Evolutionary conservation across 2,329 filamentous ascomycete species (phyloP).

Genomic region (Pezizomycotina sp.): DNA sequence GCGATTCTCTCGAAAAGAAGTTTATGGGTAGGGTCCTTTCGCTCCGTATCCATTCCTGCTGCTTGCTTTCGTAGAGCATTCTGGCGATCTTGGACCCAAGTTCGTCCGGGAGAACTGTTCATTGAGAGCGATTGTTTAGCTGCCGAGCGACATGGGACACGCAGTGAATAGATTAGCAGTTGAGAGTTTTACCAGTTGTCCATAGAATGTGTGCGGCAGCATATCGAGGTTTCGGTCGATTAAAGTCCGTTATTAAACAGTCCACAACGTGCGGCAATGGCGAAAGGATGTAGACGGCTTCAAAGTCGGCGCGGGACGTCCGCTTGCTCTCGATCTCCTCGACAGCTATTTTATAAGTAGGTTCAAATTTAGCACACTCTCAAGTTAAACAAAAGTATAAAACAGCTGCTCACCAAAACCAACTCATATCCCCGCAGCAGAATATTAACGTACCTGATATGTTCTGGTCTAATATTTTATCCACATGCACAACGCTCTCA

Average conservation of each 20-base stretch:
- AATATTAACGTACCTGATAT: constrained; percentile 57
- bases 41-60: constrained; percentile 53
- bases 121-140: neutral
- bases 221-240: constrained; percentile 54
- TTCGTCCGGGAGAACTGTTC: constrained; percentile 6
- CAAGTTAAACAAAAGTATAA: constrained; percentile 16
- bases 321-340: constrained; percentile 81
- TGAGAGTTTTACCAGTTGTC: constrained; percentile 43
- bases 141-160: constrained; percentile 21
- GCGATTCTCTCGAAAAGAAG: constrained; percentile 79
- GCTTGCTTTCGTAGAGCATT: constrained; percentile 3
- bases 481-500: constrained; percentile 80
- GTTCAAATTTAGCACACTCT: constrained; percentile 7
- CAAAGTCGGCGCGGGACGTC: constrained; percentile 71
- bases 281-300: constrained; percentile 83
- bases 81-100: constrained; percentile 3
- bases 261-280: constrained; percentile 79
- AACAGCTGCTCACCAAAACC: constrained; percentile 16
- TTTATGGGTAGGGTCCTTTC: constrained; percentile 74
- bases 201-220: constrained; percentile 65
- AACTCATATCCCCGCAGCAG: constrained; percentile 2
- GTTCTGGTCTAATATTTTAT: constrained; percentile 93
- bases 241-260: constrained; percentile 82
- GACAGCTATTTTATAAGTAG: constrained; percentile 48
- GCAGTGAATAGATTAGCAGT: constrained; percentile 5